Evolutionary conservation across 306 rosid genomes (phyloP), one percentile per base, ranked within the genome.

Genomic region (Gillenia trifoliata): DNA sequence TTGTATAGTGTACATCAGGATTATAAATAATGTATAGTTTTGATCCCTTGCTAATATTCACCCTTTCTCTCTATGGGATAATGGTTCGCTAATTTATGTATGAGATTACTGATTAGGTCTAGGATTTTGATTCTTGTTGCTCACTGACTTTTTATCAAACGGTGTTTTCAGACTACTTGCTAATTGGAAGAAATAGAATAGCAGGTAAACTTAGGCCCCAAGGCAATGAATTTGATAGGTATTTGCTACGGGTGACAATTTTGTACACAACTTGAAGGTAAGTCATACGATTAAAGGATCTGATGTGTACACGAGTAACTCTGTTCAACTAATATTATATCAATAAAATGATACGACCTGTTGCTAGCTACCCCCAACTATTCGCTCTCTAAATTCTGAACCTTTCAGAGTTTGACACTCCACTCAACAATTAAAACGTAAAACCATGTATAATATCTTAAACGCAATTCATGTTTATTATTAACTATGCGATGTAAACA

Each of bases 1-100:
- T 55, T 81, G 86, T 86, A 85, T 75, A 82, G 78, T 62, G 34
- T 79, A 73, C 36, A 10, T 64, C 59, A 26, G 34, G 69, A 31
- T 22, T 30, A 28, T 34, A 77, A 38, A 77, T 40, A 77, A 34
- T 13, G 20, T 19, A 19, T 50, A 50, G 23, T 49, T 77, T 59
- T 70, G 66, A 63, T 45, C 19, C 62, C 23, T 1, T 20, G 66
- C 36, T 34, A 55, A 56, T 71, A 8, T 23, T 55, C 16, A 33
- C n/a, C 8, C 52, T 15, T 47, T 47, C 41, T 38, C 41, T 38
- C 20, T 15, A 4, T 47, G 52, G 52, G 20, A 16, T 47, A 1
- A 17, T 5, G 52, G 52, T 47, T 47, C 15, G 52, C 52, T 1
- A 47, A 16, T 47, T 15, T 47, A 47, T 47, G 52, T 16, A 47